Evolutionary conservation across 139 green algal species (phyloP), one percentile per base, ranked within the genome.

Genomic region (Dunaliella sp.): DNA sequence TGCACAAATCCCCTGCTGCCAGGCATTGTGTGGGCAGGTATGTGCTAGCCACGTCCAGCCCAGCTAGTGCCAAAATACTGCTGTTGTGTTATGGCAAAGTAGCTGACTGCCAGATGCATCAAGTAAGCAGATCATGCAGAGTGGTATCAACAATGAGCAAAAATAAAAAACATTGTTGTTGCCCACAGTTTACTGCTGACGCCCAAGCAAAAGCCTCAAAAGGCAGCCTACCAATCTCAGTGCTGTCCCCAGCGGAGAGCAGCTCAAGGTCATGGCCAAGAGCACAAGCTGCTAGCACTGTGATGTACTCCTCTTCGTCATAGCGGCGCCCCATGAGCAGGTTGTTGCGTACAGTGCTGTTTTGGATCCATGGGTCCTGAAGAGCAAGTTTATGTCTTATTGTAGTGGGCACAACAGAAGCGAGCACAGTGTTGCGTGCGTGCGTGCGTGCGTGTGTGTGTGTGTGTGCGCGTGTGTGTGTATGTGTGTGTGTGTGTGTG

Each of bases 331-430:
- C 95, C 89, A 98, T 93, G 32, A 96, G 86, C 37, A 98, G 90
- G 88, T 98, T 98, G 76, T 93, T 87, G 35, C 90, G 88, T 59
- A 98, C 82, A 26, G 91, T 96, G 21, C 87, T 91, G 88, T 97
- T 97, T 83, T 96, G 94, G 38, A 98, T 97, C 93, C 95, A 98
- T 0, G 95, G 91, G 35, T 95, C 89, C 88, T 96, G 91, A 0
- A 90, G 82, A 0, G 91, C n/a, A n/a, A n/a, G n/a, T 91, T 83
- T 92, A 95, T 0, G 26, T 22, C 36, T 31, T 84, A n/a, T 34
- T 65, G n/a, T 21, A 33, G n/a, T 21, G n/a, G 12, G 31, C 74
- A 80, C 74, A 80, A 37, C 22, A 35, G 12, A 79, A 22, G 74
- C 36, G 38, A 75, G 31, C 38, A n/a, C 58, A 35, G n/a, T n/a